Conservation (phyloP, 805 yeast genomes). For the Candida dajiaensis region DNA sequence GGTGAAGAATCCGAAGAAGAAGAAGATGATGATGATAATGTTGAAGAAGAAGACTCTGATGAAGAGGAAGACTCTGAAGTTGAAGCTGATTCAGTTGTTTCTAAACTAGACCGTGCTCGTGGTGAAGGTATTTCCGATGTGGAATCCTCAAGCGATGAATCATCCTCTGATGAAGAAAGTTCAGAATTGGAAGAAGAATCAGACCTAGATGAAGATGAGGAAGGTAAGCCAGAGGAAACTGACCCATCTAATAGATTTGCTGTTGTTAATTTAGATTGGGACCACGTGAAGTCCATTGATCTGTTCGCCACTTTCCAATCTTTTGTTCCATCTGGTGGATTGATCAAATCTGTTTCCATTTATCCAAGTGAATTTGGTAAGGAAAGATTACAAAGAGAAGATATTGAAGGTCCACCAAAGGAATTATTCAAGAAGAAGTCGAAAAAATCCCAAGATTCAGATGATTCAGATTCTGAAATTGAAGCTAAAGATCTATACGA, state of each 20-base stretch:
- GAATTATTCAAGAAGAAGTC: conserved; percentile 59
- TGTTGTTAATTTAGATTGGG: conserved; percentile 97
- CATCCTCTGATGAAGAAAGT: conserved; percentile 36
- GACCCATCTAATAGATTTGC: conserved; percentile 83
- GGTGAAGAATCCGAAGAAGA: conserved; percentile 13
- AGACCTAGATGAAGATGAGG: conserved; percentile 38
- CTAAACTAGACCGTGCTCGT: conserved; percentile 53
- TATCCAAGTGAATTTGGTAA: conserved; percentile 93
- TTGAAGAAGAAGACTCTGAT: conserved; percentile 12
- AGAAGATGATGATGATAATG: too few relatives aligned
- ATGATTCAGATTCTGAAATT: conserved; percentile 44
- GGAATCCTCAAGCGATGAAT: conserved; percentile 25
- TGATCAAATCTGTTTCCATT: conserved; percentile 60
- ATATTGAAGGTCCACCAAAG: conserved; percentile 85
- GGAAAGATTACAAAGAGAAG: conserved; percentile 85
- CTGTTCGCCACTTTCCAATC: conserved; percentile 83
- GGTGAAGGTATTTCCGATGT: conserved; percentile 48
- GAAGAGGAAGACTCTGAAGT: conserved; percentile 13
- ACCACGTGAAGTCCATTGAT: conserved; percentile 81
- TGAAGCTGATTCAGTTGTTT: conserved; percentile 1
- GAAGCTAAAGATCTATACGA: conserved; percentile 70
- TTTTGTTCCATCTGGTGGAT: conserved; percentile 74
- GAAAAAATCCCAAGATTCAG: conserved; percentile 33
- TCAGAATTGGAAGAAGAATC: conserved; percentile 36
- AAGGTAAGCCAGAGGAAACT: conserved; percentile 70